phyloP scores from a whole-genome alignment of 2,329 filamentous ascomycete species.

The Metarhizium rileyi region DNA sequence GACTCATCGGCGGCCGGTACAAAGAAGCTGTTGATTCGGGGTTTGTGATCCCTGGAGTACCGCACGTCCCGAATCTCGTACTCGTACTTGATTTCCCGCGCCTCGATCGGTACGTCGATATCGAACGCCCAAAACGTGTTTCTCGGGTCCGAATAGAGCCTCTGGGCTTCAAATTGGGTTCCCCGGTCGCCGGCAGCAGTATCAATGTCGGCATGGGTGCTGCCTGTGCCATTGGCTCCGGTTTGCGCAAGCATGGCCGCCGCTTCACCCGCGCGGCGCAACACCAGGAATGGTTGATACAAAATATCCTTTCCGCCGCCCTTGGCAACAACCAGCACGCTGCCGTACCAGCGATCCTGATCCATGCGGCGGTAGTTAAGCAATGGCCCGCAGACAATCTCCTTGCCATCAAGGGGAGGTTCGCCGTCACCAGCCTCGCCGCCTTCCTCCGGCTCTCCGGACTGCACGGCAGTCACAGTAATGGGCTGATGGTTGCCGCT shows the following conservation, averaged over 20 bases:
- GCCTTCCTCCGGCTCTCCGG: neutral
- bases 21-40: conserved; percentile 63
- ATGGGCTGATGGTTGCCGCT: conserved; percentile 37
- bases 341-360: conserved; percentile 68
- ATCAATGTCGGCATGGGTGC: conserved; percentile 11
- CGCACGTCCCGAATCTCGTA: conserved; percentile 63
- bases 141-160: conserved; percentile 55
- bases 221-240: conserved; percentile 16
- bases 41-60: conserved; percentile 47
- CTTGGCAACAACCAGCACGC: conserved; percentile 71
- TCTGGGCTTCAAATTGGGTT: conserved; percentile 26
- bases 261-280: conserved; percentile 33
- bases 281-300: conserved; percentile 46
- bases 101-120: conserved; percentile 64
- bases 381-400: conserved; percentile 62
- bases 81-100: conserved; percentile 63
- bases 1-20: conserved; percentile 73
- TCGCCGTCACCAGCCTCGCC: conserved; percentile 4
- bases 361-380: conserved; percentile 72
- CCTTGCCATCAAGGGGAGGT: conserved; percentile 34
- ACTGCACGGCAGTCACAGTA: conserved; percentile 26
- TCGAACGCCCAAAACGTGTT: conserved; percentile 93
- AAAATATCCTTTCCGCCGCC: conserved; percentile 55
- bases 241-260: conserved; percentile 16
- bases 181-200: conserved; percentile 31